Conservation (phyloP, 2,329 filamentous ascomycete genomes). For the Diaporthe ampelina region DNA sequence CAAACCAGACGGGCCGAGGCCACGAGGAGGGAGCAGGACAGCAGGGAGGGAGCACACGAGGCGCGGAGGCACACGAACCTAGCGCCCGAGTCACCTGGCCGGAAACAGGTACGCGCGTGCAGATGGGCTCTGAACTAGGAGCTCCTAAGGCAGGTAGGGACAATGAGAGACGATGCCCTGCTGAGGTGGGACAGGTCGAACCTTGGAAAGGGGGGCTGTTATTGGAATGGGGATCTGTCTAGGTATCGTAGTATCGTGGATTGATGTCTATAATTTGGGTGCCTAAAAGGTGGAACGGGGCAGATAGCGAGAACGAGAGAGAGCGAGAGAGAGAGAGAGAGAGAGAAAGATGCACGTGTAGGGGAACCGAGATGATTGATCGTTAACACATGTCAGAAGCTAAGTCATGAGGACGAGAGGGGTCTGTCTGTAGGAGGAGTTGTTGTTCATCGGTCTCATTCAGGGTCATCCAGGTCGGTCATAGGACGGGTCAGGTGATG, state of each 20-base stretch:
- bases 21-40: neutral
- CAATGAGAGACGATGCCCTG: neutral
- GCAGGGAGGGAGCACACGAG: neutral
- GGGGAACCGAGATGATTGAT: constrained; percentile 3
- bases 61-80: constrained; percentile 15
- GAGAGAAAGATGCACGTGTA: neutral
- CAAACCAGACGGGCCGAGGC: neutral
- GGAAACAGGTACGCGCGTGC: constrained; percentile 6
- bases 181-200: neutral
- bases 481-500: constrained; percentile 13
- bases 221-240: neutral
- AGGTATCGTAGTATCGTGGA: neutral
- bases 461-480: neutral
- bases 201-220: neutral
- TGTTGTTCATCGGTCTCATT: neutral
- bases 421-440: too few relatives aligned
- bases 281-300: neutral
- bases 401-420: neutral
- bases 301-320: neutral
- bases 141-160: neutral
- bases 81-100: constrained; percentile 9
- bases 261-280: neutral
- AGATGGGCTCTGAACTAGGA: neutral
- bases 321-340: neutral
- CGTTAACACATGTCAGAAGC: neutral